phyloP scores from a whole-genome alignment of 2,329 filamentous ascomycete genomes.

The Diaporthe longicolla region DNA sequence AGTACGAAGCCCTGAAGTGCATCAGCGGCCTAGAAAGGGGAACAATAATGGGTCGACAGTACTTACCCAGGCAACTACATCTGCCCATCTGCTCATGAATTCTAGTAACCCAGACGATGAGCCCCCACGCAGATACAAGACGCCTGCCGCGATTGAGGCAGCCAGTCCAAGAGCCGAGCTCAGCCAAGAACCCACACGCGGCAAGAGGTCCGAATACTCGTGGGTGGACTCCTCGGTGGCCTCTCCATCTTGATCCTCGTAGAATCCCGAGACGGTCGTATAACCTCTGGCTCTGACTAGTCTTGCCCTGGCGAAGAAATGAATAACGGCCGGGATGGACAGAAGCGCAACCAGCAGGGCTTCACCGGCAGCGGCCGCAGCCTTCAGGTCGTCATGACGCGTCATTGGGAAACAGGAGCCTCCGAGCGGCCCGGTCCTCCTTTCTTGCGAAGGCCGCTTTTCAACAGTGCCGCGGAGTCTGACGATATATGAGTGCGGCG shows the following conservation, averaged over 20 bases:
- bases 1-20: conserved; percentile 45
- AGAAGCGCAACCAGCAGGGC: conserved; percentile 41
- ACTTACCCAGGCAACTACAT: conserved; percentile 47
- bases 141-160: conserved; percentile 45
- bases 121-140: conserved; percentile 40
- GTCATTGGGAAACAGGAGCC: conserved; percentile 30
- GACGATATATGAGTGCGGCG: background rate
- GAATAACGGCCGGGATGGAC: conserved; percentile 44
- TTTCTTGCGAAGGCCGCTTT: background rate
- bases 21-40: conserved; percentile 16
- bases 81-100: conserved; percentile 43
- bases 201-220: conserved; percentile 49
- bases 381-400: conserved; percentile 34
- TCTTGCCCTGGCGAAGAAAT: conserved; percentile 40
- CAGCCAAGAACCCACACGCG: conserved; percentile 48
- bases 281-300: conserved; percentile 43
- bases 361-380: conserved; percentile 36
- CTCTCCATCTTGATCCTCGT: conserved; percentile 51
- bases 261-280: conserved; percentile 46
- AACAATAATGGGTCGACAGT: conserved; percentile 4
- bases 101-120: background rate
- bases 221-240: conserved; percentile 52
- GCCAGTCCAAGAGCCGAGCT: conserved; percentile 48
- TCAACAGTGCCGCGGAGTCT: background rate
- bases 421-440: background rate